Conservation (phyloP, 2,329 filamentous ascomycete species). For the Apiospora hydei region DNA sequence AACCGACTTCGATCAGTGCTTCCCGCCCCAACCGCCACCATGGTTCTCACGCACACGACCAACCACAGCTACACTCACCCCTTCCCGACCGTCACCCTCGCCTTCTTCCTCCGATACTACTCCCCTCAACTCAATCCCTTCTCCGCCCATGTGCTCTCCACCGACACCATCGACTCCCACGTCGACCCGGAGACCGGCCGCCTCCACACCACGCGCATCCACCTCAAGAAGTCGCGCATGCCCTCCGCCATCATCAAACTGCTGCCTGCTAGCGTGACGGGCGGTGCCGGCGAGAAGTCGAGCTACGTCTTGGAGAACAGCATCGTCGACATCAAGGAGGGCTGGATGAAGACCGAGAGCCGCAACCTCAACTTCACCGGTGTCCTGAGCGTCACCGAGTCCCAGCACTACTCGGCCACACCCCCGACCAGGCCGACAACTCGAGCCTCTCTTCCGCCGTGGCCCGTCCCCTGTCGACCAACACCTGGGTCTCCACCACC, state of each 20-base stretch:
- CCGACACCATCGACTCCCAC: constrained; percentile 79
- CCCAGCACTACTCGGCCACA: constrained; percentile 68
- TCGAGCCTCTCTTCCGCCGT: constrained; percentile 34
- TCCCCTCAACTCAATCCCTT: constrained; percentile 76
- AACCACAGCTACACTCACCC: constrained; percentile 80
- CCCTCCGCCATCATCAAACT: constrained; percentile 78
- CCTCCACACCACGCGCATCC: constrained; percentile 79
- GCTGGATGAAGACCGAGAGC: constrained; percentile 84
- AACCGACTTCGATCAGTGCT: neutral
- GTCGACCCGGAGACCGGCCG: constrained; percentile 78
- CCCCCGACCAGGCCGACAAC: constrained; percentile 46
- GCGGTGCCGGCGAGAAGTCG: constrained; percentile 73
- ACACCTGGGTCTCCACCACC: constrained; percentile 75
- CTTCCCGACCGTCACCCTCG: constrained; percentile 84
- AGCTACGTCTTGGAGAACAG: constrained; percentile 83
- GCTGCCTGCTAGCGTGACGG: constrained; percentile 73
- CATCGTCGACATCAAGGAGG: constrained; percentile 79
- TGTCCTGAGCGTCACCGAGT: constrained; percentile 79
- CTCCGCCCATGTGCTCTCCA: constrained; percentile 81
- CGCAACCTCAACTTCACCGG: constrained; percentile 84
- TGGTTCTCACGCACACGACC: constrained; percentile 70
- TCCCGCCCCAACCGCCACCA: constrained; percentile 37
- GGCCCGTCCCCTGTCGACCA: constrained; percentile 37
- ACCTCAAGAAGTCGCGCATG: constrained; percentile 82
- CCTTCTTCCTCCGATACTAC: constrained; percentile 89